These are phyloP conservation scores for Plasmodium cynomolgi DNA, from an alignment of 169 alveolate genomes.

Conservation along the genomic window DNA sequence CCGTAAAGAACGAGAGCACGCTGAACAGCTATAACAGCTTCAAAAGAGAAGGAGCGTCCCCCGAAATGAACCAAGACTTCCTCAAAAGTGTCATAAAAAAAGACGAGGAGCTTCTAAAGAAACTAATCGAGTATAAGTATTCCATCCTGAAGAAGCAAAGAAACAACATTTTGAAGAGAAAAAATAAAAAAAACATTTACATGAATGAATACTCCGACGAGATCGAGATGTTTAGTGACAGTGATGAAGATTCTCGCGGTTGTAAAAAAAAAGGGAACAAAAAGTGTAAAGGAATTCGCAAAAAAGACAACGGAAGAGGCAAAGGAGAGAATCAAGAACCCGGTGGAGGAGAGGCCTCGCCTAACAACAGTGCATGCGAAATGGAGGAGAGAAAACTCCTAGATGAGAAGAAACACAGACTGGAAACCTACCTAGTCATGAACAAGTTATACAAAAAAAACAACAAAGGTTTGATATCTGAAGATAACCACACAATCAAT, in stretches of 20 bases:
- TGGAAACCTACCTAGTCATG: conserved; percentile 64
- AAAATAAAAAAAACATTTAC: conserved; percentile 42
- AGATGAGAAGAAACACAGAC: conserved; percentile 40
- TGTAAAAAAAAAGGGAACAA: background rate
- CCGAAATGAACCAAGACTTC: background rate
- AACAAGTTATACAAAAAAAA: conserved; percentile 47
- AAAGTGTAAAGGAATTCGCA: background rate
- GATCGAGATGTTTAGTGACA: conserved; percentile 67
- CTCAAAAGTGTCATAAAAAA: conserved; percentile 1
- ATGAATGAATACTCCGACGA: conserved; percentile 41
- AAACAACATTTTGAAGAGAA: conserved; percentile 18
- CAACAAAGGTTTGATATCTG: conserved; percentile 22
- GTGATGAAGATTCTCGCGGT: background rate
- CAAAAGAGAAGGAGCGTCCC: background rate
- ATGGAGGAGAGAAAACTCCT: background rate
- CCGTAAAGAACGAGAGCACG: background rate
- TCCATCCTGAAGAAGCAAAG: conserved; percentile 32
- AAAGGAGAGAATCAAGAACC: background rate
- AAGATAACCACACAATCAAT: conserved; percentile 43
- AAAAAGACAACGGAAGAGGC: background rate
- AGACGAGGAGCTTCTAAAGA: conserved; percentile 45
- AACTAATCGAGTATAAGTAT: conserved; percentile 60
- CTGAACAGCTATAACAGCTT: background rate
- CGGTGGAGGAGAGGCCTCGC: background rate
- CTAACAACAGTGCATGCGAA: background rate